Conservation (phyloP, 768 basidiomycete genomes). For the Coprinopsis sp. region DNA sequence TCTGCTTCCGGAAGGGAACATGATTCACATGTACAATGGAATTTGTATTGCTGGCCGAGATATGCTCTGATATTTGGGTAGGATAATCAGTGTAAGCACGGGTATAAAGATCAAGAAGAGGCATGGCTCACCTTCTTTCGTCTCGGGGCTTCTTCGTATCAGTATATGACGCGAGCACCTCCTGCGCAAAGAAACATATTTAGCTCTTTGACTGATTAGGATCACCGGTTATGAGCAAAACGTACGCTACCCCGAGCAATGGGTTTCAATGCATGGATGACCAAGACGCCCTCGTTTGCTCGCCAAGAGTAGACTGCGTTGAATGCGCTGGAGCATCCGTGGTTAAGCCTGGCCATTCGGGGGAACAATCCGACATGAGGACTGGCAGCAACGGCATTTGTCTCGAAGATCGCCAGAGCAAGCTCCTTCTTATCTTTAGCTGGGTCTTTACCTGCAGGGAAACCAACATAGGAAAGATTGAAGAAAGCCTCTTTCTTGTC, state of each 20-base stretch:
- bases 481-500: slow-evolving; percentile 39
- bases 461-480: slow-evolving; percentile 53
- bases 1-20: slow-evolving; percentile 49
- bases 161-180: slow-evolving; percentile 58
- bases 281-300: slow-evolving; percentile 40
- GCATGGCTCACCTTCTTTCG: slow-evolving; percentile 43
- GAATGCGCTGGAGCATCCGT: slow-evolving; percentile 64
- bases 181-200: slow-evolving; percentile 29
- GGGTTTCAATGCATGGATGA: slow-evolving; percentile 55
- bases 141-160: slow-evolving; percentile 50
- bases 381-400: slow-evolving; percentile 58
- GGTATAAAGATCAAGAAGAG: background rate
- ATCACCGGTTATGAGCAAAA: slow-evolving; percentile 1
- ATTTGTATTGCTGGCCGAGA: slow-evolving; percentile 49
- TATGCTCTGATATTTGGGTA: slow-evolving; percentile 35
- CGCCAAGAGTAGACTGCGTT: slow-evolving; percentile 63
- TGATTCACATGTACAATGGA: slow-evolving; percentile 52
- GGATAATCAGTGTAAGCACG: slow-evolving; percentile 1
- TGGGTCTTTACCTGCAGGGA: slow-evolving; percentile 38
- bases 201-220: slow-evolving; percentile 3
- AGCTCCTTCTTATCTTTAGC: slow-evolving; percentile 36
- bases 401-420: slow-evolving; percentile 63
- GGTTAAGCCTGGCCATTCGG: slow-evolving; percentile 62
- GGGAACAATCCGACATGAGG: slow-evolving; percentile 58
- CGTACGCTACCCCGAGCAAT: slow-evolving; percentile 49